Base-by-base conservation (phyloP, 2,329 filamentous ascomycete genomes). In the Macrophomina pseudophaseolina region DNA sequence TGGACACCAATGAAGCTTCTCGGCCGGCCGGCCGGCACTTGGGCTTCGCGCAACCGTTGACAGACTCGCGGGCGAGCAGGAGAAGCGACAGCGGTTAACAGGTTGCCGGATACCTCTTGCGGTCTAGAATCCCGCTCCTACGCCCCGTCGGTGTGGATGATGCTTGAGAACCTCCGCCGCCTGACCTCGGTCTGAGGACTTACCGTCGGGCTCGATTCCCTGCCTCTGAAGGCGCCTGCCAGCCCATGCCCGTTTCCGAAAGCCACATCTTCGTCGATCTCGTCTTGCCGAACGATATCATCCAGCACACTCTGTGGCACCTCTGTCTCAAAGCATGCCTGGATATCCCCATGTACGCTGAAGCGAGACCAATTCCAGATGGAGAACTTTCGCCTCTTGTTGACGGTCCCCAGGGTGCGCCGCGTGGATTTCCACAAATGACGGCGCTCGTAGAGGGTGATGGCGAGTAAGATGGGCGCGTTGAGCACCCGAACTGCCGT, bases 401-500 rank as follows among this genome's bases (percentile, higher is more conserved):
- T 74, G 0, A 71, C 70, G 67, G 77, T 44, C 69, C 73, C 64
- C 32, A 73, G 71, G 42, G 70, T 71, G 35, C 76, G 75, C 33
- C 74, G 73, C 35, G 30, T 63, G 35, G 79, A 78, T 86, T 80
- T 81, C 90, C 91, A 92, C 16, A 94, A 84, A 9, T 87, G 81
- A 5, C 86, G 85, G 60, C 92, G 87, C 77, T 96, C 92, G 69
- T 89, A 85, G 23, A 89, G 79, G 18, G 89, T 87, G 68, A 96
- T 91, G 68, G 90, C 72, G 4, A 94, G 83, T 1, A 96, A 83
- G 5, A 94, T 81, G 0, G 92, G 92, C 2, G 91, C 83, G 76
- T 95, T 95, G 72, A 94, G 84, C 8, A 88, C 80, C 44, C 91
- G 88, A 28, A 95, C 90, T 9, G 87, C 86, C 67, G 88, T 87